phyloP scores from a whole-genome alignment of 331 rosid genomes.

The Stylosanthes scabra region DNA sequence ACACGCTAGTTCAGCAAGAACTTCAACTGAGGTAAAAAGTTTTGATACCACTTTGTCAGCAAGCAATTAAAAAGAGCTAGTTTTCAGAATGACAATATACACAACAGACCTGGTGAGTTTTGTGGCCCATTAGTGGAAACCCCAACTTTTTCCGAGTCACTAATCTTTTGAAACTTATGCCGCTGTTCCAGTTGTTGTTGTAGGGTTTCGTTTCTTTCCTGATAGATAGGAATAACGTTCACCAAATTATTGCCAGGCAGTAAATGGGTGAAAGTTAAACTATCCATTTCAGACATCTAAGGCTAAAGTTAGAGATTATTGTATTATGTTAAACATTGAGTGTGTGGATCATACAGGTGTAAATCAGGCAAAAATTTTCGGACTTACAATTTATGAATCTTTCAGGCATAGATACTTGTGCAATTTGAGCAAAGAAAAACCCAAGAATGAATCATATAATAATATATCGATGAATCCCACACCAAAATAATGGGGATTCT shows the following conservation, averaged over 20 bases:
- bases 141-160: constrained; percentile 52
- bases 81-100: constrained; percentile 5
- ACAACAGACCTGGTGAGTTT: constrained; percentile 68
- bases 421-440: constrained; percentile 28
- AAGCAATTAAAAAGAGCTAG: constrained; percentile 1
- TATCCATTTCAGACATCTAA: constrained; percentile 4
- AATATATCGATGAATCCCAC: constrained; percentile 26
- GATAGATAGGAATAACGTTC: constrained; percentile 18
- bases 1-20: constrained; percentile 15
- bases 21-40: constrained; percentile 22
- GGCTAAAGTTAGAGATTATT: constrained; percentile 6
- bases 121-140: constrained; percentile 53
- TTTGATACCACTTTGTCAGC: constrained; percentile 26
- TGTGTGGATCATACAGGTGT: constrained; percentile 11
- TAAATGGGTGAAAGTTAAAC: constrained; percentile 1
- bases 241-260: constrained; percentile 10
- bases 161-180: constrained; percentile 65
- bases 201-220: constrained; percentile 63
- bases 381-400: background rate
- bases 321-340: constrained; percentile 2
- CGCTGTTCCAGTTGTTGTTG: constrained; percentile 59
- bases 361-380: constrained; percentile 9
- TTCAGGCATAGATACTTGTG: constrained; percentile 16
- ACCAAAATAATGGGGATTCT: constrained; percentile 8
- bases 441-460: constrained; percentile 1